These are phyloP conservation scores for Colletotrichum cuscutae DNA, from an alignment of 2,329 filamentous ascomycete genomes.

Conservation along the genomic window DNA sequence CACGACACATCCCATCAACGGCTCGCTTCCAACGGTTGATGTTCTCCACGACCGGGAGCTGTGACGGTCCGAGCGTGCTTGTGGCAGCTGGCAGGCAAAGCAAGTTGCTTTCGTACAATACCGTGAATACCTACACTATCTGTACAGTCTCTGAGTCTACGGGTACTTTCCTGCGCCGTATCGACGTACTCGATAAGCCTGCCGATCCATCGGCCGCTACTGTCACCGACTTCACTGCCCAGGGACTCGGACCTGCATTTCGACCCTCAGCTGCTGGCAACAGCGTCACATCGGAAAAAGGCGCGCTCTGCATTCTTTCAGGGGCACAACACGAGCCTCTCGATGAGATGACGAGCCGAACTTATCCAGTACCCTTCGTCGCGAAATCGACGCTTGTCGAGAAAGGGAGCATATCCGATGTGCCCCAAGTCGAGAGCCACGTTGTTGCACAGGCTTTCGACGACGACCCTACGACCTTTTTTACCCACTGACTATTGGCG, in stretches of 20 bases:
- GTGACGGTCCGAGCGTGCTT: not conserved
- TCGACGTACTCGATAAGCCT: not conserved
- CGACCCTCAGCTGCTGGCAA: slow-evolving; percentile 25
- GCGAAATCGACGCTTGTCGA: slow-evolving; percentile 26
- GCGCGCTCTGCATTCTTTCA: slow-evolving; percentile 12
- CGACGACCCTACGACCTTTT: not conserved
- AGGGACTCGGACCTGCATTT: slow-evolving; percentile 20
- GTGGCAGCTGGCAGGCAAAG: not conserved
- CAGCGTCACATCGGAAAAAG: slow-evolving; percentile 14
- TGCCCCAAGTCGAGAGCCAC: slow-evolving; percentile 2
- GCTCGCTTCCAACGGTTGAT: slow-evolving; percentile 12
- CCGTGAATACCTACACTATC: too few relatives aligned
- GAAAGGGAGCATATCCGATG: slow-evolving; percentile 21
- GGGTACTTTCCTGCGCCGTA: not conserved
- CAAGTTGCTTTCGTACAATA: not conserved
- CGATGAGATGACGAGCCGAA: slow-evolving; percentile 24
- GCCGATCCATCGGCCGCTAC: slow-evolving; percentile 10
- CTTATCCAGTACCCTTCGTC: slow-evolving; percentile 18
- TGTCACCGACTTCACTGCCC: slow-evolving; percentile 16
- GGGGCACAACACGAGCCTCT: slow-evolving; percentile 28
- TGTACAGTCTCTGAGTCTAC: too few relatives aligned
- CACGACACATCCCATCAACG: slow-evolving; percentile 13
- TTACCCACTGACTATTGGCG: slow-evolving; percentile 1
- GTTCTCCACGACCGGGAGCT: not conserved
- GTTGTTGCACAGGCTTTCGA: slow-evolving; percentile 23